Conservation (phyloP, 306 rosid species). For the Hippophae gyantsensis region DNA sequence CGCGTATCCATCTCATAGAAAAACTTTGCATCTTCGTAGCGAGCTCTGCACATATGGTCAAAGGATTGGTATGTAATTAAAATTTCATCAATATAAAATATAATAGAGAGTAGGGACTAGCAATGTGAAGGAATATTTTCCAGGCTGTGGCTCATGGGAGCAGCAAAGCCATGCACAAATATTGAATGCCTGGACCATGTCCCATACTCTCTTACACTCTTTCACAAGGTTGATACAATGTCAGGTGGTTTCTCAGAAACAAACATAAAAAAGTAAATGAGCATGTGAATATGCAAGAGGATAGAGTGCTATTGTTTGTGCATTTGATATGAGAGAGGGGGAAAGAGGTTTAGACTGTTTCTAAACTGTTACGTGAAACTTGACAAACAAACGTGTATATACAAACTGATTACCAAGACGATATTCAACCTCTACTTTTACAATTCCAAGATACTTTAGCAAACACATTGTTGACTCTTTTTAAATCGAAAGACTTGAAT, state of each 20-base stretch:
- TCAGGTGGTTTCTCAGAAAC: not conserved
- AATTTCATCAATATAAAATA: conserved; percentile 1
- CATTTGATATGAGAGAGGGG: too few relatives aligned
- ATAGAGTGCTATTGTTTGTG: too few relatives aligned
- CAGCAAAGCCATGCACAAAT: conserved; percentile 5
- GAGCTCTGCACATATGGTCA: conserved; percentile 58
- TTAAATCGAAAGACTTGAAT: too few relatives aligned
- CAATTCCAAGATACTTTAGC: too few relatives aligned
- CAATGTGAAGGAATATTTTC: conserved; percentile 5
- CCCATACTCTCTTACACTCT: not conserved
- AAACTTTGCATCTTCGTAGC: conserved; percentile 96
- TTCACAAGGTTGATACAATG: not conserved
- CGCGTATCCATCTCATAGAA: conserved; percentile 72
- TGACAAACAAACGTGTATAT: too few relatives aligned
- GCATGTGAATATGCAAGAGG: too few relatives aligned
- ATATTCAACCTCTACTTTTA: too few relatives aligned
- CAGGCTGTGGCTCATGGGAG: conserved; percentile 8
- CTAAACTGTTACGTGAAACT: too few relatives aligned
- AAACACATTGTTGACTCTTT: too few relatives aligned
- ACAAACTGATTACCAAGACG: too few relatives aligned
- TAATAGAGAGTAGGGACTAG: not conserved
- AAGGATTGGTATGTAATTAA: conserved; percentile 10
- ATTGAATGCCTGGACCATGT: not conserved
- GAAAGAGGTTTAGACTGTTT: too few relatives aligned
- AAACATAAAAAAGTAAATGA: too few relatives aligned